Base-by-base conservation (phyloP, 2,329 filamentous ascomycete species). In the Aurifilum marmelostoma region DNA sequence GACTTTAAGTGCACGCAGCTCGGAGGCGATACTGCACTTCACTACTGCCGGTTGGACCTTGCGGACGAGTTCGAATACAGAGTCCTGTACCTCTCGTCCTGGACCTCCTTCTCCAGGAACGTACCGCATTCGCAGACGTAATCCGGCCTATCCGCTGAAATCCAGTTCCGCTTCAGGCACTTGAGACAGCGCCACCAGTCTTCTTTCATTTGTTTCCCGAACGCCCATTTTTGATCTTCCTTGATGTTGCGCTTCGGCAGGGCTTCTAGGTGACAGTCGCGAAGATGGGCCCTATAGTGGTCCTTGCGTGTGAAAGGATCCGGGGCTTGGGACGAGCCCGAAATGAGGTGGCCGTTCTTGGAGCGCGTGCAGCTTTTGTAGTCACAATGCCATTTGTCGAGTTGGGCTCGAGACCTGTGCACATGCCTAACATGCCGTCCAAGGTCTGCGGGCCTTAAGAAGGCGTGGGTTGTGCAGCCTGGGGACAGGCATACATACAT, bases 221-320 rank as follows among this genome's bases (percentile, higher is more conserved):
- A 74, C 60, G 80, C 73, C 81, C 81, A 83, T 71, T 77, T 78
- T 1, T 54, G 59, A 71, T 77, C 70, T 56, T 65, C 61, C 71
- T 71, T 66, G 69, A 65, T 76, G 37, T 82, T 81, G 24, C 84
- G 82, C 78, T 84, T 84, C 72, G 80, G 78, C 43, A 87, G 80
- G 70, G 87, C 85, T 73, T 89, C 87, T 67, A 80, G 79, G 79
- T 89, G 87, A 71, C 80, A 86, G 60, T 85, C 82, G 41, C 87
- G 82, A 50, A 87, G 80, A 74, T 89, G 87, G 68, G 87, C 85
- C 50, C 86, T 81, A 74, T 82, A 87, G 76, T 88, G 87, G 71
- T 89, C 87, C 41, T 83, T 81, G 43, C 87, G 82, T 72, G 80
- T 79, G 73, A 88, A 88, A 1, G 85, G 82, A 2, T 81, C 77